Base-by-base conservation (phyloP, 805 yeast species). In the Saturnispora halmiae region DNA sequence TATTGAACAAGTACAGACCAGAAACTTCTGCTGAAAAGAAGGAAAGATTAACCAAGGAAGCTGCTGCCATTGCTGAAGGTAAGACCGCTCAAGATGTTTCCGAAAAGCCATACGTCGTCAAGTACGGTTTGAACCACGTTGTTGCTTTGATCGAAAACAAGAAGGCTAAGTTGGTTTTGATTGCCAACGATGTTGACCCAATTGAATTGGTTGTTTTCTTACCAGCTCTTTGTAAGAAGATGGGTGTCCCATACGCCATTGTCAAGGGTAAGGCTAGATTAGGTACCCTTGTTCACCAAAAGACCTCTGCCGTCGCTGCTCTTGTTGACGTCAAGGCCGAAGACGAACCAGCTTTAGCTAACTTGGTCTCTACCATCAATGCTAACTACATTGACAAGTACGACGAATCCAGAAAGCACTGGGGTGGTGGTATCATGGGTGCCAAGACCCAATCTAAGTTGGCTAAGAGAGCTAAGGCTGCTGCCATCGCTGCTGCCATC, bases 391-490 rank as follows among this genome's bases (percentile, higher is more conserved):
- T 70, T 59, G 95, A 84, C 66, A 85, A 86, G 73, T 85, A 81
- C 82, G 96, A 90, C 64, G 96, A 92, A 59, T 64, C 76, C 66
- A 90, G 94, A 79, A 87, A 85, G 75, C 95, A 86, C 82, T 90
- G 98, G 98, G 97, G 97, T 78, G 98, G 98, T 78, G 98, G 98
- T 78, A 65, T 86, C 70, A 74, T 92, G 78, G 96, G 97, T 70
- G 73, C 82, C 59, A 92, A 90, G 77, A 86, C 96, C 63, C 77
- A 75, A 62, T 92, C 79, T 25, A 34, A 34, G 22, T 16, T 34
- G 9, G 88, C 76, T 59, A 84, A 82, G 80, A 78, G 68, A 64
- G 79, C 77, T 54, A 77, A 72, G 70, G 70, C 31, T 28, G 53
- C 50, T 35, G 49, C 51, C 40, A 94, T 94, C 62, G 94, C 96